These are phyloP conservation scores for Atalantia buxifolia DNA, from an alignment of 345 rosid species.

Conservation along the genomic window DNA sequence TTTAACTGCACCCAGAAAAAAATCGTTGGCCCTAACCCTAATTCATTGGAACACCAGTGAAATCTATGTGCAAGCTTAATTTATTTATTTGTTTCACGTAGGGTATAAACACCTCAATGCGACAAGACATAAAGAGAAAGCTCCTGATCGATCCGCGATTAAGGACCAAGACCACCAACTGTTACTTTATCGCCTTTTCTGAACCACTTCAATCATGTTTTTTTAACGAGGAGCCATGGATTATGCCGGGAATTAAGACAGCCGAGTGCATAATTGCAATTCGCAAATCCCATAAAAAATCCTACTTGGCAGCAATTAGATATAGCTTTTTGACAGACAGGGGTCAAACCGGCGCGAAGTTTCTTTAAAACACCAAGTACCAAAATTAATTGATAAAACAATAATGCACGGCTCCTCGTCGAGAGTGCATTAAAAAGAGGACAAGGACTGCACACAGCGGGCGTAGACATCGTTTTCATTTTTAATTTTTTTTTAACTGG, in stretches of 20 bases:
- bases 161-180: too few relatives aligned
- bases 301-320: neutral
- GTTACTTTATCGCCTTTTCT: too few relatives aligned
- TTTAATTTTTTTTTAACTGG: neutral
- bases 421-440: conserved; percentile 7
- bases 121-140: too few relatives aligned
- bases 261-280: neutral
- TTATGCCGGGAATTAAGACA: conserved; percentile 23
- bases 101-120: too few relatives aligned
- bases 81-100: too few relatives aligned
- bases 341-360: neutral
- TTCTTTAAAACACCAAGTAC: neutral
- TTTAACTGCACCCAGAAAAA: too few relatives aligned
- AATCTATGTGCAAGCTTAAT: too few relatives aligned
- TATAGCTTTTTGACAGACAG: neutral
- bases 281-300: neutral
- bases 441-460: conserved; percentile 18
- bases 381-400: neutral
- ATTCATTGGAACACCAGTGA: too few relatives aligned
- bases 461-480: too few relatives aligned
- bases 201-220: too few relatives aligned
- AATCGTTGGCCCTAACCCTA: too few relatives aligned
- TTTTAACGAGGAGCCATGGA: neutral
- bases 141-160: too few relatives aligned
- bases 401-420: neutral